phyloP scores from a whole-genome alignment of 768 basidiomycete genomes.

The Hygrophoropsis aurantiaca region DNA sequence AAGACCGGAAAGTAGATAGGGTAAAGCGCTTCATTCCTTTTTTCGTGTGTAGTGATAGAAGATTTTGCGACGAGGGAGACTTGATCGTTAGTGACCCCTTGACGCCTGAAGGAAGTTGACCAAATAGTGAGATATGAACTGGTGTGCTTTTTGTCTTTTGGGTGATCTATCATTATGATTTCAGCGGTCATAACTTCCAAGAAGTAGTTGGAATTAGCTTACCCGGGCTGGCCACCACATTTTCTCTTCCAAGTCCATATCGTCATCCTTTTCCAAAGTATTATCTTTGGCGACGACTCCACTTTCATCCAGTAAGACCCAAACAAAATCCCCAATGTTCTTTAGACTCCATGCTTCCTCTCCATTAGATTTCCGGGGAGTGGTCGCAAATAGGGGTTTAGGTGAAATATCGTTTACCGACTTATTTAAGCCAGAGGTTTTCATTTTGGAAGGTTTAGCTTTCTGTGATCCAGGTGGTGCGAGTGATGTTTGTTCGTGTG shows the following conservation, averaged over 20 bases:
- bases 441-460: background rate
- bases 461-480: background rate
- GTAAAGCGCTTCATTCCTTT: constrained; percentile 44
- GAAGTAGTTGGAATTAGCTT: constrained; percentile 17
- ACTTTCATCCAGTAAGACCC: constrained; percentile 49
- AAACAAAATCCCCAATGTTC: constrained; percentile 43
- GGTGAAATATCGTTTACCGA: constrained; percentile 6
- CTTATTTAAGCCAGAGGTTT: constrained; percentile 7
- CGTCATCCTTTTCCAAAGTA: constrained; percentile 22
- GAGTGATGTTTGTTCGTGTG: constrained; percentile 4
- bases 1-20: constrained; percentile 32
- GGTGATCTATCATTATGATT: constrained; percentile 16
- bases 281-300: constrained; percentile 34
- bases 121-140: constrained; percentile 28
- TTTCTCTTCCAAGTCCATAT: constrained; percentile 13
- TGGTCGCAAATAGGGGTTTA: constrained; percentile 16
- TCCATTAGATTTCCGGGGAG: constrained; percentile 19
- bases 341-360: constrained; percentile 13
- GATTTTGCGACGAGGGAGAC: constrained; percentile 36
- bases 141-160: constrained; percentile 24
- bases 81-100: constrained; percentile 25
- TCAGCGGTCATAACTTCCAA: constrained; percentile 1
- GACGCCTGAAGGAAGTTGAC: constrained; percentile 23
- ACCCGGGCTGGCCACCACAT: constrained; percentile 80
- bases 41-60: constrained; percentile 38